Evolutionary conservation across 352 stramenopile genomes (phyloP).

Genomic region (Globisporangium alternatum): DNA sequence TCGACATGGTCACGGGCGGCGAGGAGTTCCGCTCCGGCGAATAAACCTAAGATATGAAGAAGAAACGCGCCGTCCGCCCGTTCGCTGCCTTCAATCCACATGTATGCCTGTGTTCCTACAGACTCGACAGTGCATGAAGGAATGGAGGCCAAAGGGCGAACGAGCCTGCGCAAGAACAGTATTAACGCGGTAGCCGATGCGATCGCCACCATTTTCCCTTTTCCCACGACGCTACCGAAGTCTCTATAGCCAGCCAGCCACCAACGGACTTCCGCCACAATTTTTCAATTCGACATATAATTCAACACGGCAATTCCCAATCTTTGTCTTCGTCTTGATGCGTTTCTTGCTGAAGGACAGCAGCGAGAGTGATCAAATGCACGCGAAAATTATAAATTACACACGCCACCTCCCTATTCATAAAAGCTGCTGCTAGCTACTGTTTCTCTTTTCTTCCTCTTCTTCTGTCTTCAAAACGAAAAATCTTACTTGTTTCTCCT

Average conservation of each 20-base stretch:
- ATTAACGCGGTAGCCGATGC: constrained; percentile 5
- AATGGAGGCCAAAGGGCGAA: background rate
- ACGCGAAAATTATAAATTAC: constrained; percentile 29
- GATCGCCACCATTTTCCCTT: background rate
- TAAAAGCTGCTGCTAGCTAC: constrained; percentile 2
- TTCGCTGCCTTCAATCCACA: too few species aligned
- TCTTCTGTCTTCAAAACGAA: constrained; percentile 7
- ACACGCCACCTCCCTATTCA: constrained; percentile 11
- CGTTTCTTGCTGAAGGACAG: too few species aligned
- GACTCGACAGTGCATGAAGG: background rate
- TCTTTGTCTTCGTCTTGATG: too few species aligned
- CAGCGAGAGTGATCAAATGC: background rate
- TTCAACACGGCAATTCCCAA: background rate
- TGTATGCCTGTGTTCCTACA: background rate
- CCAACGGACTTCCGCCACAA: background rate
- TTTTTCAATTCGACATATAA: constrained; percentile 11
- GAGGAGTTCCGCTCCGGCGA: constrained; percentile 81
- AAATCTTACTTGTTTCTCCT: constrained; percentile 7
- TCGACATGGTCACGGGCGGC: constrained; percentile 82
- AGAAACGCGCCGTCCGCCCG: background rate
- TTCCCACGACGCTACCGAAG: background rate
- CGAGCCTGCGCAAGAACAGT: background rate
- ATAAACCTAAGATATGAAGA: constrained; percentile 25
- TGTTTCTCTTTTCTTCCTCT: background rate
- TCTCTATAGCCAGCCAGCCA: background rate